A percentile compares a stretch with the other conserved stretches of the same genome.
These are phyloP conservation scores for Brassica rapa DNA, from an alignment of 345 rosid genomes.

Conservation along the genomic window DNA sequence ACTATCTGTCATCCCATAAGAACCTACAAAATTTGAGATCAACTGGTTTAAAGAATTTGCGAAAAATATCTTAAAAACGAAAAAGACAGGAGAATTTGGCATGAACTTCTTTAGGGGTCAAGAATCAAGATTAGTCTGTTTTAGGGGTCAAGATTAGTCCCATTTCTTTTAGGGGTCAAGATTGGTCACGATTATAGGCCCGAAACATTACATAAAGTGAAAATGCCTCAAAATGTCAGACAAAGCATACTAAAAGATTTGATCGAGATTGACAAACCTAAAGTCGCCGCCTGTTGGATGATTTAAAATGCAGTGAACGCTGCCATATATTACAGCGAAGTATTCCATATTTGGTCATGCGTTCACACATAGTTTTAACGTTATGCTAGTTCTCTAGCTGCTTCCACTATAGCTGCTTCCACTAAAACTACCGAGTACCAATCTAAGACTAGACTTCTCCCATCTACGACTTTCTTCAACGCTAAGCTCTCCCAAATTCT, in stretches of 20 bases:
- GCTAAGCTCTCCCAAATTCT: constrained; percentile 23
- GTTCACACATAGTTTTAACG: constrained; percentile 34
- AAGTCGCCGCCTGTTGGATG: constrained; percentile 1
- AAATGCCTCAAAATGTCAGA: constrained; percentile 11
- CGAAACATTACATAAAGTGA: background rate
- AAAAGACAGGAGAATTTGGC: background rate
- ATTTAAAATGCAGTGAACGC: constrained; percentile 15
- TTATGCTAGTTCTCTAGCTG: constrained; percentile 26
- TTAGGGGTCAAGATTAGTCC: constrained; percentile 21
- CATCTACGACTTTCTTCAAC: constrained; percentile 28
- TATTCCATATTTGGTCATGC: constrained; percentile 21
- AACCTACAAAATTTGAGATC: background rate
- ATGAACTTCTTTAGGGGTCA: constrained; percentile 1
- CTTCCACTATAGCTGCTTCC: constrained; percentile 38
- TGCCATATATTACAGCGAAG: background rate
- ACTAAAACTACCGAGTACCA: constrained; percentile 36
- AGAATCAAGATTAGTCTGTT: background rate
- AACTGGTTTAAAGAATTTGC: background rate
- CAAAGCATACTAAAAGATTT: constrained; percentile 6
- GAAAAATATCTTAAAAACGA: background rate
- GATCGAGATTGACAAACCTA: background rate
- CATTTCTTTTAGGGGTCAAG: constrained; percentile 6
- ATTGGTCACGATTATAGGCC: constrained; percentile 6
- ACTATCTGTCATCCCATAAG: background rate
- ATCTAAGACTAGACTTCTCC: constrained; percentile 37